A percentile compares a stretch with the other conserved stretches of the same genome.
Conservation (phyloP, 305 asterid genomes). For the Fraxinus nigra region DNA sequence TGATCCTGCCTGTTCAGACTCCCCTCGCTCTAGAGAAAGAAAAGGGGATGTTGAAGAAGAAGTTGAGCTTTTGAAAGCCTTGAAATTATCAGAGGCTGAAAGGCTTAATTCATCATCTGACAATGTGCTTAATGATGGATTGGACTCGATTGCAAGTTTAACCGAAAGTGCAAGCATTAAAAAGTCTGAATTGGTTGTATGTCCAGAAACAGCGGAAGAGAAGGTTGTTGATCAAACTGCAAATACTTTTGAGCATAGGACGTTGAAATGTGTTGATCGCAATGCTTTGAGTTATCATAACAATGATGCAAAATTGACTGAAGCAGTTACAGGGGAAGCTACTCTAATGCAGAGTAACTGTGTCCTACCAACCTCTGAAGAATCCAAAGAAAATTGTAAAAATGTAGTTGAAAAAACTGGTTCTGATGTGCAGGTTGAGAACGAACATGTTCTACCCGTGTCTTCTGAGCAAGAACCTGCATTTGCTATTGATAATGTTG, state of each 20-base stretch:
- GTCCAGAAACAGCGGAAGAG: constrained; percentile 31
- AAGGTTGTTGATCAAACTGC: constrained; percentile 27
- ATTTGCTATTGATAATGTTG: constrained; percentile 34
- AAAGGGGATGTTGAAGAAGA: constrained; percentile 90
- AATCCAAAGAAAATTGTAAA: constrained; percentile 29
- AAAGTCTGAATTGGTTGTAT: constrained; percentile 32
- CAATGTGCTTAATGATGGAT: constrained; percentile 30
- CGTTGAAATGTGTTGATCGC: constrained; percentile 25
- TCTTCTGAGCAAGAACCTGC: constrained; percentile 30
- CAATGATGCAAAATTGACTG: constrained; percentile 32
- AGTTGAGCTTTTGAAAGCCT: constrained; percentile 58
- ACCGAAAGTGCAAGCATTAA: constrained; percentile 27
- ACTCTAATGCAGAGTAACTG: constrained; percentile 29
- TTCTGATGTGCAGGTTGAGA: constrained; percentile 29
- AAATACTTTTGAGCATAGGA: constrained; percentile 22
- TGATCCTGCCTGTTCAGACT: constrained; percentile 45
- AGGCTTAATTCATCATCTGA: constrained; percentile 26
- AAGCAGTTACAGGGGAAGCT: constrained; percentile 35
- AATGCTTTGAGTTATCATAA: constrained; percentile 26
- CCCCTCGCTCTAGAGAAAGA: constrained; percentile 34
- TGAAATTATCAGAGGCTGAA: constrained; percentile 61
- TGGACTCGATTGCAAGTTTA: constrained; percentile 24
- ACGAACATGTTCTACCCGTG: constrained; percentile 30
- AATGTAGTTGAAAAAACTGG: constrained; percentile 23
- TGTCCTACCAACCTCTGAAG: constrained; percentile 30